Base-by-base conservation (phyloP, 2,329 filamentous ascomycete species). In the Verticillium isaacii region DNA sequence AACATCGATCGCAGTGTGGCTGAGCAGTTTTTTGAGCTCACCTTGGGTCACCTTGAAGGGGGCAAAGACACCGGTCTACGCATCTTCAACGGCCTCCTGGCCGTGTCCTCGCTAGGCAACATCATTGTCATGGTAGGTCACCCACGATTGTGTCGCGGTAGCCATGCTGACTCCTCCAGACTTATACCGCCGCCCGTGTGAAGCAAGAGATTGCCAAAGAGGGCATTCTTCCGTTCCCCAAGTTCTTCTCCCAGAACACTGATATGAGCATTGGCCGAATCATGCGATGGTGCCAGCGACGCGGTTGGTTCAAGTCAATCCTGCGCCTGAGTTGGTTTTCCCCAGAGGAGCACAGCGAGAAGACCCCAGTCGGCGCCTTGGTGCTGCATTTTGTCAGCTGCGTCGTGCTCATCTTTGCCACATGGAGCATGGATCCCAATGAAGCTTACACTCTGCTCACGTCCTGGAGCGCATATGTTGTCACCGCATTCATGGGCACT, bases 141-240 rank as follows among this genome's bases (percentile, higher is more conserved):
- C 12, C 17, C 25, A 25, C 0, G 23, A 9, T n/a, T 19, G n/a
- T 9, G 15, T 9, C 11, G 17, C 8, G 19, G 9, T 1, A 5
- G 23, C 23, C 9, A 6, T 25, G 25, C 45, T 52, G 19, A 52
- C n/a, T 52, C 32, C 14, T 14, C 9, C 19, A 66, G 64, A 86
- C 83, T 0, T 87, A 83, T 65, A 83, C 82, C 0, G 78, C 81
- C 8, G 77, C 82, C 2, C 75, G 82, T 63, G 79, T 86, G 19
- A 85, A 86, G 68, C 84, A 86, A 67, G 84, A 87, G 67, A 84
- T 87, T 54, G 84, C 84, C 8, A 85, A 86, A 66, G 81, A 85
- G 68, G 83, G 83, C 0, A 78, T 85, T 59, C 70, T 85, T 2
- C 82, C 82, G 0, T 82, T 72, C 60, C 76, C 80, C 3, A 74